phyloP scores from a whole-genome alignment of 1,139 yeast species.

The Geotrichum siamense region DNA sequence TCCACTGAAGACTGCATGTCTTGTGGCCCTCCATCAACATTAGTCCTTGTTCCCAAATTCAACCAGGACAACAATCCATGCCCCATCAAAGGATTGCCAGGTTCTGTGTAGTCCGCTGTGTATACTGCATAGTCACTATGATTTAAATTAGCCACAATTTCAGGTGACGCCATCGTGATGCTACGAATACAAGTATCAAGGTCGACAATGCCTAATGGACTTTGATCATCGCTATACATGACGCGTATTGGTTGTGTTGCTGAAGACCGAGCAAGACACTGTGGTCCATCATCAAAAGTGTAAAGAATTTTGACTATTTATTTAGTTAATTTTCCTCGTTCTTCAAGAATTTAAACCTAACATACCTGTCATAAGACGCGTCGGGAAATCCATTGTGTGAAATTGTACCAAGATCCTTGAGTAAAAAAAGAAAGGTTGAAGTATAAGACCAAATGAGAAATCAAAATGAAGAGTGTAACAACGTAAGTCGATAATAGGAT shows the following conservation, averaged over 20 bases:
- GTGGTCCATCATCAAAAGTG: slow-evolving; percentile 30
- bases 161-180: slow-evolving; percentile 35
- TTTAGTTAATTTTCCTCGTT: slow-evolving; percentile 19
- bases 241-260: slow-evolving; percentile 26
- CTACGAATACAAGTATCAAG: slow-evolving; percentile 32
- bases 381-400: slow-evolving; percentile 13
- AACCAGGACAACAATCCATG: slow-evolving; percentile 32
- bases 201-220: slow-evolving; percentile 33
- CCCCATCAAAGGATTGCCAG: slow-evolving; percentile 36
- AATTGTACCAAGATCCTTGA: not conserved
- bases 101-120: slow-evolving; percentile 37
- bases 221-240: slow-evolving; percentile 25
- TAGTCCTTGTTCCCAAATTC: slow-evolving; percentile 2
- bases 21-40: no score
- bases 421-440: not conserved
- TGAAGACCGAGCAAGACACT: slow-evolving; percentile 32
- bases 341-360: not conserved
- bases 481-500: not conserved
- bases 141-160: slow-evolving; percentile 29
- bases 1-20: no score
- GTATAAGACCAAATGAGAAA: not conserved
- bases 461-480: not conserved
- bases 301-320: slow-evolving; percentile 33
- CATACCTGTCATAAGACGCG: slow-evolving; percentile 15
- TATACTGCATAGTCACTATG: slow-evolving; percentile 37